Base-by-base conservation (phyloP, 2,329 filamentous ascomycete species). In the Grosmannia serpens region DNA sequence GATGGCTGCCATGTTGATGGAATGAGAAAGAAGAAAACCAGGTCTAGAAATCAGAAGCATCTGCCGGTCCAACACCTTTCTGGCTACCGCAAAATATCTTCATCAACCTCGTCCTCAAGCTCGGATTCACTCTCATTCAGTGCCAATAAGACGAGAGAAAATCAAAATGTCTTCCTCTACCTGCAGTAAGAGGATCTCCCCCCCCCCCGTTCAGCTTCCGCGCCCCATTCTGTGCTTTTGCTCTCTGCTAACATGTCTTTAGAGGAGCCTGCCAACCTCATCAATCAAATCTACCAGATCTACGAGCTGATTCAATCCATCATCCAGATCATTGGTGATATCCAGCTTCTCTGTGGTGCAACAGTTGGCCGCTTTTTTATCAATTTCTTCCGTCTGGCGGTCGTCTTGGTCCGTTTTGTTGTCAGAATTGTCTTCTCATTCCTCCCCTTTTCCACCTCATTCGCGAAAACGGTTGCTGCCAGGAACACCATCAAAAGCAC, bases 201-300 rank as follows among this genome's bases (percentile, higher is more conserved):
- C 10, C 7, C n/a, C 9, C 6, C 44, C n/a, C n/a, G n/a, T 33
- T 33, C 31, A 10, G 31, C 31, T 33, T 10, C 10, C 31, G 31
- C 10, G 31, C 31, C 31, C 31, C 31, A 33, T 33, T 33, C 10
- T 10, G 10, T 5, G 10, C 3, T 29, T 47, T 35, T 4, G 17
- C 20, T 24, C 41, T 17, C 22, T 27, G 22, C 47, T 56, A 50
- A 51, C n/a, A 24, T 17, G 4, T 22, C n/a, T 29, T 15, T 7
- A 50, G 55, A n/a, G 7, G 22, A 51, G n/a, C 24, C 35, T 3
- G 17, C 31, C 17, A 27, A 53, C 7, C 8, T 61, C n/a, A 29
- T 62, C 38, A 47, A 55, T 11, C 59, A 55, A 22, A 33, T 59
- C n/a, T 56, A 57, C 53, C 38, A 58, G 17, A 41, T 62, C 26